Evolutionary conservation across 2,329 filamentous ascomycete species (phyloP).

Genomic region (Sclerotinia minor): DNA sequence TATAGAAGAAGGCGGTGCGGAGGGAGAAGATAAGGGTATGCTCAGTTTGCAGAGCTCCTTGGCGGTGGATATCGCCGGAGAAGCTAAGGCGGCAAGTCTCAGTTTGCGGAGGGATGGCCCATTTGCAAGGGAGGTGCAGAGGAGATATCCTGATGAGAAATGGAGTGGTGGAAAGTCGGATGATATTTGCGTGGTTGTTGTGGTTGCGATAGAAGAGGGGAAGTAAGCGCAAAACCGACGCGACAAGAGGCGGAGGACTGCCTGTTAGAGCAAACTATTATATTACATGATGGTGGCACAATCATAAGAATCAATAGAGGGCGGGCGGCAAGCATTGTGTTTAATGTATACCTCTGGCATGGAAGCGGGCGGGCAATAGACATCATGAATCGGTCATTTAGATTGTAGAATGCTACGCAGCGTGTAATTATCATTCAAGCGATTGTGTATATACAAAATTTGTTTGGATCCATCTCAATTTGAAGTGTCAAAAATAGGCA

Average conservation of each 20-base stretch:
- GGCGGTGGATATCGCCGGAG: conserved; percentile 74
- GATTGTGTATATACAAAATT: background rate
- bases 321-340: background rate
- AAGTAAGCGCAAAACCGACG: conserved; percentile 22
- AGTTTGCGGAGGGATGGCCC: conserved; percentile 83
- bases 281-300: conserved; percentile 9
- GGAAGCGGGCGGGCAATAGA: background rate
- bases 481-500: background rate
- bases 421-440: conserved; percentile 1
- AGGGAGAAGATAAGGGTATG: conserved; percentile 30
- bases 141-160: conserved; percentile 78
- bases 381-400: conserved; percentile 15
- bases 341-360: conserved; percentile 11
- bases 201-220: conserved; percentile 69
- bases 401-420: conserved; percentile 19
- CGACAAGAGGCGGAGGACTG: background rate
- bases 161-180: conserved; percentile 94
- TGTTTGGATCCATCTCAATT: background rate
- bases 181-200: conserved; percentile 86
- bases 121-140: conserved; percentile 92
- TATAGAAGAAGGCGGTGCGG: conserved; percentile 50
- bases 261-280: background rate
- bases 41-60: conserved; percentile 71
- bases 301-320: background rate
- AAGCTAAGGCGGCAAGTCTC: conserved; percentile 81